Percentiles rank a stretch among this genome's conserved stretches.
Evolutionary conservation across 257 asterid species (phyloP).

Genomic region (Pogostemon cablin): DNA sequence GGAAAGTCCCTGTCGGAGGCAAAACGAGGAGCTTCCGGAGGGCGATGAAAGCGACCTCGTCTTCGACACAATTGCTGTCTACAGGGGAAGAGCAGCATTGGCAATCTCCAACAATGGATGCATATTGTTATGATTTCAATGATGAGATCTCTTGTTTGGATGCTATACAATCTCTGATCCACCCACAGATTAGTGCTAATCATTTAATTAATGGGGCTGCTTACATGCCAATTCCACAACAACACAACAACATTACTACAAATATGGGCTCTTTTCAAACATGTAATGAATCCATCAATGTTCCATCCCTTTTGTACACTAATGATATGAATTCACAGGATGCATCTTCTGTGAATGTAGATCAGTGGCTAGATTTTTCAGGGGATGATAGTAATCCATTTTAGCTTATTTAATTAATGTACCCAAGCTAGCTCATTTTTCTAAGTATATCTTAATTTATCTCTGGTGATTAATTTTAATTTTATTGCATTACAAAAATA

Average conservation of each 20-base stretch:
- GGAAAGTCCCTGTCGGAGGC: slow-evolving; percentile 45
- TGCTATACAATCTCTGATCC: slow-evolving; percentile 33
- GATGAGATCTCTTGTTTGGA: slow-evolving; percentile 36
- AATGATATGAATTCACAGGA: slow-evolving; percentile 30
- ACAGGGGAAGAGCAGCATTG: too few species aligned
- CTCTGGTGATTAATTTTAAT: too few species aligned
- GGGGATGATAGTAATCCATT: slow-evolving; percentile 1
- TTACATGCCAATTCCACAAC: slow-evolving; percentile 18
- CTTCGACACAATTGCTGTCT: slow-evolving; percentile 21
- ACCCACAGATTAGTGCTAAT: slow-evolving; percentile 17
- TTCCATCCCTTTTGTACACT: slow-evolving; percentile 7
- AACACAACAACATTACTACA: slow-evolving; percentile 16
- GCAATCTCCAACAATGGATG: background rate
- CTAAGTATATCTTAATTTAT: too few species aligned
- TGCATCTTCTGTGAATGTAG: slow-evolving; percentile 26
- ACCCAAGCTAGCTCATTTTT: too few species aligned
- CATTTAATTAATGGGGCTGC: background rate
- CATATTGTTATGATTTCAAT: slow-evolving; percentile 21
- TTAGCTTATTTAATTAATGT: too few species aligned
- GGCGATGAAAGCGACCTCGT: slow-evolving; percentile 30
- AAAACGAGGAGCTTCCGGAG: background rate
- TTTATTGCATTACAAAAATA: too few species aligned
- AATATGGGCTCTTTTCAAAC: slow-evolving; percentile 12
- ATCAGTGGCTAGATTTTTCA: slow-evolving; percentile 37
- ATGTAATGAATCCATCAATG: slow-evolving; percentile 21